Evolutionary conservation across 1,284 basidiomycete genomes (phyloP).

Genomic region (Papiliotrema nemorosa): DNA sequence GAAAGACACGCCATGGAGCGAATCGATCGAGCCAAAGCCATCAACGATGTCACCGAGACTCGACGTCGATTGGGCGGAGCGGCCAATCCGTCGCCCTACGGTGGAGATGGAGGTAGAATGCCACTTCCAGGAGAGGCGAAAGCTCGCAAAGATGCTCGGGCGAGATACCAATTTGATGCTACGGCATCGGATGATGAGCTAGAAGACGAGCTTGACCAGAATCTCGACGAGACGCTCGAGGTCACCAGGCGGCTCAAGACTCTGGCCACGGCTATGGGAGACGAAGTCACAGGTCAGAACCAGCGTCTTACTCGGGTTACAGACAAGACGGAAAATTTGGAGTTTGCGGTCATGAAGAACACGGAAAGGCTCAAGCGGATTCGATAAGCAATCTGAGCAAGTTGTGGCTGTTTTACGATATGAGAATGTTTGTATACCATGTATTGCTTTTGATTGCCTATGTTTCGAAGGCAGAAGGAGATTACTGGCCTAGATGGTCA

Average conservation of each 20-base stretch:
- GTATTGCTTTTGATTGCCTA: too few relatives aligned
- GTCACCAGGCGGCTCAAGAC: constrained; percentile 79
- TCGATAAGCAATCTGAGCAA: constrained; percentile 21
- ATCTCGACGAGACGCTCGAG: constrained; percentile 82
- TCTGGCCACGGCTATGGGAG: constrained; percentile 64
- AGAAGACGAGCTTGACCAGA: constrained; percentile 75
- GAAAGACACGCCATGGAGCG: constrained; percentile 87
- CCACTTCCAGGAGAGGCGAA: constrained; percentile 36
- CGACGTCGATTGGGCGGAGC: constrained; percentile 81
- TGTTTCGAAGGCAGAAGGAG: too few relatives aligned
- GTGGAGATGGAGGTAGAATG: constrained; percentile 5
- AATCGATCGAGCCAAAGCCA: constrained; percentile 74
- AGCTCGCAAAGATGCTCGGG: constrained; percentile 64
- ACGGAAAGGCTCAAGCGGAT: constrained; percentile 47
- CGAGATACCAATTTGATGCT: constrained; percentile 91
- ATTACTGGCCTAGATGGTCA: too few relatives aligned
- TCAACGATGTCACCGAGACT: constrained; percentile 79
- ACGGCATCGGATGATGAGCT: constrained; percentile 90
- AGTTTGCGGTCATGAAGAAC: constrained; percentile 48
- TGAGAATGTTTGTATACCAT: too few relatives aligned
- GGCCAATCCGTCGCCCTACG: constrained; percentile 52
- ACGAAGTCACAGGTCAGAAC: constrained; percentile 49
- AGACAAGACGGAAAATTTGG: constrained; percentile 50
- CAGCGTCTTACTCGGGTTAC: constrained; percentile 45
- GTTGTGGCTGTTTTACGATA: too few relatives aligned